These are phyloP conservation scores for Trichoderma asperelloides DNA, from an alignment of 495 filamentous ascomycete species.

Conservation along the genomic window DNA sequence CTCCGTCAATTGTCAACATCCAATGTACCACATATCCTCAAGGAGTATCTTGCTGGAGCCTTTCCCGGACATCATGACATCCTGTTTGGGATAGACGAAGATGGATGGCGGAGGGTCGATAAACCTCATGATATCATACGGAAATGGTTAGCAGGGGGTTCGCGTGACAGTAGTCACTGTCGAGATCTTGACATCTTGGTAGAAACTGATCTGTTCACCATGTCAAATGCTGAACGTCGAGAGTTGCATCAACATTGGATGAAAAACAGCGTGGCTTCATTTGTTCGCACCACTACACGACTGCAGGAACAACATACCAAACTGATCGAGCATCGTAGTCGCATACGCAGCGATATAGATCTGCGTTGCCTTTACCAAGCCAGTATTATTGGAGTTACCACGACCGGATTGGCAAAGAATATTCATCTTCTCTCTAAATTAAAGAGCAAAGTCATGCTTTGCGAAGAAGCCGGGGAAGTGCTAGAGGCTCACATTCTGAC, in stretches of 20 bases:
- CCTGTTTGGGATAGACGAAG: background rate
- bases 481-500: conserved; percentile 63
- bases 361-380: conserved; percentile 42
- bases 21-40: background rate
- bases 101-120: background rate
- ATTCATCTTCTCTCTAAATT: conserved; percentile 52
- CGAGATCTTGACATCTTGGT: background rate
- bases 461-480: conserved; percentile 74
- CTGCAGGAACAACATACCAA: conserved; percentile 25
- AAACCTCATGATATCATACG: background rate
- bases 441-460: conserved; percentile 57
- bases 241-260: conserved; percentile 36
- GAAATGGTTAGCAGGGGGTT: background rate
- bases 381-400: conserved; percentile 67
- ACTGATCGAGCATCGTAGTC: background rate
- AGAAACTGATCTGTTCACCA: background rate
- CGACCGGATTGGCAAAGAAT: conserved; percentile 61
- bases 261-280: conserved; percentile 26
- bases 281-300: conserved; percentile 25
- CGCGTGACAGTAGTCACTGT: background rate
- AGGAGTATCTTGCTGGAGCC: background rate
- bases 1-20: background rate
- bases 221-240: background rate
- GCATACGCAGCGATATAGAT: conserved; percentile 38
- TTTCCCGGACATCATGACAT: background rate